Base-by-base conservation (phyloP, 768 basidiomycete species). In the Lanmaoa rubissima region DNA sequence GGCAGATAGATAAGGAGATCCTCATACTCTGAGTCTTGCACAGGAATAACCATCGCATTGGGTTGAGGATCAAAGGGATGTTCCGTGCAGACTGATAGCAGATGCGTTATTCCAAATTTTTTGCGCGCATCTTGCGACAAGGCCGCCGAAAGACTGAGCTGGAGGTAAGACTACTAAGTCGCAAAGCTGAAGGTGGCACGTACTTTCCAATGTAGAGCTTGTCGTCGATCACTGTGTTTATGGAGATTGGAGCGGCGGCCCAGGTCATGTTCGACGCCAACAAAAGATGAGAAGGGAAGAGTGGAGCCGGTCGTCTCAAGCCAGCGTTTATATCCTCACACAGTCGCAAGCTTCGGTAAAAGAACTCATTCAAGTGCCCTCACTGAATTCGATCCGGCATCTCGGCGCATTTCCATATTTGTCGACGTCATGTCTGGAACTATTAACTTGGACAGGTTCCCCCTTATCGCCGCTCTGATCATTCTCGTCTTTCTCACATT, bases 1-100 rank as follows among this genome's bases (percentile, higher is more conserved):
- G 85, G 82, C 2, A 91, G 74, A 61, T 87, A 79, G n/a, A 85
- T 82, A 16, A 90, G 79, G 26, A 91, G 75, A 60, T 82, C 78
- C 54, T 79, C 80, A 42, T 77, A 77, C 60, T 80, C 78, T 0
- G 75, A 76, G 63, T 81, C 79, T 60, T 82, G 70, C 19, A 81
- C 72, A 11, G 61, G 51, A 24, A 73, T 60, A 10, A 73, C 65
- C 56, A 71, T 61, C 19, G 62, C 78, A 48, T 77, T 74, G 16
- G 70, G 67, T 8, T 70, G 74, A 1, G 75, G 74, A 17, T 69
- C 60, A 14, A 82, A 80, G 1, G 75, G 69, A 55, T 75, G 76
- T n/a, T 85, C 82, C 0, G 76, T 77, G 60, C 84, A 86, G 46
- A 84, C 82, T 5, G 84, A 84, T 17, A 86, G 55, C 36, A 81